phyloP scores from a whole-genome alignment of 345 rosid species.

The rapeseed (Brassica napus) region DNA sequence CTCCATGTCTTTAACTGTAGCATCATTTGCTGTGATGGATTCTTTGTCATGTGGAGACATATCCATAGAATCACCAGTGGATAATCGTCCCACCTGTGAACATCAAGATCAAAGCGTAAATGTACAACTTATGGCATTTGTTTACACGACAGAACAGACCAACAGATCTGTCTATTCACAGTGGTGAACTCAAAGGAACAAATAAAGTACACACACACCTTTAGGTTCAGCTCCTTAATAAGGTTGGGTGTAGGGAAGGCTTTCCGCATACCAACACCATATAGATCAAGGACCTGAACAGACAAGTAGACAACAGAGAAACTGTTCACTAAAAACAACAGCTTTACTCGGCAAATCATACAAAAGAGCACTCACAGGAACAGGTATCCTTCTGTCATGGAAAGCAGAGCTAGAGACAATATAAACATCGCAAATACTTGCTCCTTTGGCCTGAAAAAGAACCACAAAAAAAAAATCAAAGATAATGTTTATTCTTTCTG shows the following conservation, averaged over 20 bases:
- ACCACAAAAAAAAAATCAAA: neutral
- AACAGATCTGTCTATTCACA: neutral
- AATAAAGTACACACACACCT: slow-evolving; percentile 51
- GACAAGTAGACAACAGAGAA: neutral
- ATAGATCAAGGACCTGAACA: slow-evolving; percentile 73
- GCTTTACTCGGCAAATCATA: neutral
- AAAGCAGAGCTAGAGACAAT: slow-evolving; percentile 74
- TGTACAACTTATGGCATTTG: neutral
- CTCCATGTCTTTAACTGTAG: slow-evolving; percentile 95
- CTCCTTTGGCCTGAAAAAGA: slow-evolving; percentile 63
- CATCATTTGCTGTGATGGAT: slow-evolving; percentile 72
- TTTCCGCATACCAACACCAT: slow-evolving; percentile 74
- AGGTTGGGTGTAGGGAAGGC: slow-evolving; percentile 69
- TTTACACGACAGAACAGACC: neutral
- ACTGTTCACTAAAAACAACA: slow-evolving; percentile 9
- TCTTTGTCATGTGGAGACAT: slow-evolving; percentile 75
- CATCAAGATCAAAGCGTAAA: slow-evolving; percentile 8
- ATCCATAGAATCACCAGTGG: slow-evolving; percentile 96
- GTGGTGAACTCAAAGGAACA: slow-evolving; percentile 13
- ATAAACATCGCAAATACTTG: slow-evolving; percentile 71
- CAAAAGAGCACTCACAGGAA: slow-evolving; percentile 57
- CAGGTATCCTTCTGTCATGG: slow-evolving; percentile 95
- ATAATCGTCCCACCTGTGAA: slow-evolving; percentile 71
- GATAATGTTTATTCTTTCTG: neutral
- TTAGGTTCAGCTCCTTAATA: slow-evolving; percentile 62